Percentiles rank a stretch among this genome's conserved stretches.
Evolutionary conservation across 2,329 filamentous ascomycete genomes (phyloP).

Genomic region (Botrytis squamosa): DNA sequence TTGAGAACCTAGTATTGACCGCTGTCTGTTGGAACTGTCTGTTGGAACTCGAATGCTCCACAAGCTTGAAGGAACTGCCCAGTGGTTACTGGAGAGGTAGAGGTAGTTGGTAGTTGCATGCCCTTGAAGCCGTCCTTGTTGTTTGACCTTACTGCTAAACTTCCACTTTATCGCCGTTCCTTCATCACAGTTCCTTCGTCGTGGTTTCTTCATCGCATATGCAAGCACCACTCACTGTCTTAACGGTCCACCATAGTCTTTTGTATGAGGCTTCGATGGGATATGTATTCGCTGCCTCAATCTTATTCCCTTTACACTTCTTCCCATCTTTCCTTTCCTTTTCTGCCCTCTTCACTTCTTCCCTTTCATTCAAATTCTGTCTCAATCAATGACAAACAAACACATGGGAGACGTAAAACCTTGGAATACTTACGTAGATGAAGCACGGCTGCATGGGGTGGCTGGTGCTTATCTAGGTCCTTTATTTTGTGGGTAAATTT

Average conservation of each 20-base stretch:
- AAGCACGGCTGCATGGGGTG: not conserved
- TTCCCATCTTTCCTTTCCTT: too few species aligned
- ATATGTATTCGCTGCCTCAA: not conserved
- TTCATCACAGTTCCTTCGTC: not conserved
- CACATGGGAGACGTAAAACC: not conserved
- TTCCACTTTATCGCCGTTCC: not conserved
- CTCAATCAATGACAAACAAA: not conserved
- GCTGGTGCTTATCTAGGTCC: not conserved
- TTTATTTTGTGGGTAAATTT: not conserved
- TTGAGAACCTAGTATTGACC: not conserved
- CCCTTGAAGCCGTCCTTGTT: not conserved
- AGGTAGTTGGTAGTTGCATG: too few species aligned
- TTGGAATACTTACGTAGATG: not conserved
- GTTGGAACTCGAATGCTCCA: not conserved
- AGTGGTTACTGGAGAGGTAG: not conserved
- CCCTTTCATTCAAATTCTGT: not conserved
- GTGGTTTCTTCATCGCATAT: not conserved
- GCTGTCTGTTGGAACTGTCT: not conserved
- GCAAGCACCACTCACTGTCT: not conserved
- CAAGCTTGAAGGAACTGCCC: not conserved
- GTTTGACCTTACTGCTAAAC: not conserved
- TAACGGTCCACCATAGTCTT: not conserved
- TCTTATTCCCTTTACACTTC: too few species aligned
- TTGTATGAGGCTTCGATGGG: not conserved
- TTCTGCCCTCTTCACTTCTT: too few species aligned